Conservation (phyloP, 2,329 filamentous ascomycete species). For the Coniochaeta sp. region DNA sequence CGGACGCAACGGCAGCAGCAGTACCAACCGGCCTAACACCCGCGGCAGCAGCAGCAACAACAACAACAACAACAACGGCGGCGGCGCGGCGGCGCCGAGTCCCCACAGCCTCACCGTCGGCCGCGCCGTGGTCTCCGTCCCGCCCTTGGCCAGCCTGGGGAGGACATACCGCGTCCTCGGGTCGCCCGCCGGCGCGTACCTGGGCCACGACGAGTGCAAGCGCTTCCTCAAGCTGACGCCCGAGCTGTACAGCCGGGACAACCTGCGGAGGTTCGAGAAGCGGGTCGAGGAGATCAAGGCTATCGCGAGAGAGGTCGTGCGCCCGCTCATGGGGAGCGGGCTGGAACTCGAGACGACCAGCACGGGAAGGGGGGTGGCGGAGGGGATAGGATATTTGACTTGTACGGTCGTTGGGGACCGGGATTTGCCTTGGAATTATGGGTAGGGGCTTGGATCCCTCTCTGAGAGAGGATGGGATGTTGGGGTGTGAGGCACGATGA, state of each 20-base stretch:
- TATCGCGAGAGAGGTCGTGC: slow-evolving; percentile 73
- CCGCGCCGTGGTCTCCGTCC: slow-evolving; percentile 23
- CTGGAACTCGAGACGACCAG: slow-evolving; percentile 53
- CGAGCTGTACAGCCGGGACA: slow-evolving; percentile 80
- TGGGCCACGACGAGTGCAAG: slow-evolving; percentile 83
- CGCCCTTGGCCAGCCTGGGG: slow-evolving; percentile 54
- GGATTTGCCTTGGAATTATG: slow-evolving; percentile 43
- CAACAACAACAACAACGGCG: no score
- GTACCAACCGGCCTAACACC: slow-evolving; percentile 11
- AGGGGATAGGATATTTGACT: slow-evolving; percentile 40
- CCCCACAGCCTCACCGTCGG: slow-evolving; percentile 18
- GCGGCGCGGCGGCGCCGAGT: neutral
- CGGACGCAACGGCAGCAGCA: slow-evolving; percentile 6
- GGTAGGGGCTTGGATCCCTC: neutral
- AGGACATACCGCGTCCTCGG: slow-evolving; percentile 74
- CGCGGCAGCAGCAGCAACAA: slow-evolving; percentile 8
- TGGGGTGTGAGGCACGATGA: neutral
- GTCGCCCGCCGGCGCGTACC: slow-evolving; percentile 54
- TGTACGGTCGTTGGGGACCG: slow-evolving; percentile 40
- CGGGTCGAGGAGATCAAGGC: slow-evolving; percentile 83
- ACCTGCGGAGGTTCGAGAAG: slow-evolving; percentile 75
- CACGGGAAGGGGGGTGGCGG: slow-evolving; percentile 18
- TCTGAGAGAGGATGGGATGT: neutral
- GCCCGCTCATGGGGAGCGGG: slow-evolving; percentile 77
- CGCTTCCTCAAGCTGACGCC: slow-evolving; percentile 78